phyloP scores from a whole-genome alignment of 805 yeast species.

The Debaryomyces maramus region DNA sequence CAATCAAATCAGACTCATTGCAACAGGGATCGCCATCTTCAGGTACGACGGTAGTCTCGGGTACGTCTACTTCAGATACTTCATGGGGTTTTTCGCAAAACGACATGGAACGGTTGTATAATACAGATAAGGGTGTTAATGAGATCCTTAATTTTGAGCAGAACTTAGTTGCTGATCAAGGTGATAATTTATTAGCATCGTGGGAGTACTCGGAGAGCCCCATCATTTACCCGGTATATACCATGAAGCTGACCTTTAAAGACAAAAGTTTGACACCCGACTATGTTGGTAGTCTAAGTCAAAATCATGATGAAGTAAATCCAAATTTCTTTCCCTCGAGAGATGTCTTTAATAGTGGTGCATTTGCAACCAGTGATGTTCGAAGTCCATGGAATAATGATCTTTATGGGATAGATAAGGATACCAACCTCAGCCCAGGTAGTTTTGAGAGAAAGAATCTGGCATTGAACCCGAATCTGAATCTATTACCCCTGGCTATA shows the following conservation, averaged over 20 bases:
- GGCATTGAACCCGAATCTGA: no score
- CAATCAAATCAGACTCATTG: neutral
- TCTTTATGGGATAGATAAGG: neutral
- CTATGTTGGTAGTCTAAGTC: neutral
- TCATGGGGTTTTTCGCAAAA: neutral
- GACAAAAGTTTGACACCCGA: no score
- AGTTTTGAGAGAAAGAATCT: no score
- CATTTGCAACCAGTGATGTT: neutral
- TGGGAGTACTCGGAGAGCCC: slow-evolving; percentile 22
- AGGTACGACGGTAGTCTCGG: neutral
- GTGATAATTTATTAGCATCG: slow-evolving; percentile 31
- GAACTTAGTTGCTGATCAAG: slow-evolving; percentile 25
- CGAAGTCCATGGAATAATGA: neutral
- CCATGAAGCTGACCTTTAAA: no score
- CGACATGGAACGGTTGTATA: neutral
- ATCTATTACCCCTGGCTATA: slow-evolving; percentile 10
- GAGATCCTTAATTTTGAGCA: slow-evolving; percentile 15
- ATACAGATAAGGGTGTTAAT: slow-evolving; percentile 13
- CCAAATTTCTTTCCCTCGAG: slow-evolving; percentile 2
- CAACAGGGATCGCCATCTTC: neutral
- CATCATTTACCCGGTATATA: slow-evolving; percentile 41
- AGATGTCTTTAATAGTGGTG: slow-evolving; percentile 2
- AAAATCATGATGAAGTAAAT: slow-evolving; percentile 2
- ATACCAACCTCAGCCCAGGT: no score
- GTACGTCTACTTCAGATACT: neutral